A percentile compares a stretch with the other conserved stretches of the same genome.
These are phyloP conservation scores for Moniliophthora roreri DNA, from an alignment of 1,284 basidiomycete species.

Conservation along the genomic window DNA sequence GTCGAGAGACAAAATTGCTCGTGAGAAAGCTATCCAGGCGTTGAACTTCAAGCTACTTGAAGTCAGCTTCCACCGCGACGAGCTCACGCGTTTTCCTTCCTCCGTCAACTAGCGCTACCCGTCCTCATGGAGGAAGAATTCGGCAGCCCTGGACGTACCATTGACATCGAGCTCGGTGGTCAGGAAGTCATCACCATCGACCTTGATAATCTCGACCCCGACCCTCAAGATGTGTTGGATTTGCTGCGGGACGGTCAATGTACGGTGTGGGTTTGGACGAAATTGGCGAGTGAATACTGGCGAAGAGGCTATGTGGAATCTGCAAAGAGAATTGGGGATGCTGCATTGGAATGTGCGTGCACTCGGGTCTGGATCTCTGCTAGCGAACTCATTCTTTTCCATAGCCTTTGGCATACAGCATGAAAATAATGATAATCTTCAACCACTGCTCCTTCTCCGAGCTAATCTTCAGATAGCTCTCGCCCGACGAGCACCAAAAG, in stretches of 20 bases:
- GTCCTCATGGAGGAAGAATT: constrained; percentile 11
- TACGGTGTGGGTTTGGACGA: constrained; percentile 72
- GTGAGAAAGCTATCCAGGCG: too few species aligned
- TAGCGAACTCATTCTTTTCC: constrained; percentile 7
- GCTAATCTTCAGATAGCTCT: constrained; percentile 82
- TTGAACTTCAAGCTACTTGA: too few species aligned
- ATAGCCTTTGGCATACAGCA: constrained; percentile 53
- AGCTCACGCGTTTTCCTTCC: too few species aligned
- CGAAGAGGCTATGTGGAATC: constrained; percentile 63
- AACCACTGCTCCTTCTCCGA: constrained; percentile 75
- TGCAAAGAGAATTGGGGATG: constrained; percentile 66
- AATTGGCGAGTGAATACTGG: constrained; percentile 79
- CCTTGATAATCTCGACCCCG: constrained; percentile 74
- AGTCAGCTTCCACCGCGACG: too few species aligned
- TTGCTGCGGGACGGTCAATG: constrained; percentile 69
- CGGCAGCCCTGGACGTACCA: constrained; percentile 23
- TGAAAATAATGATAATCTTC: constrained; percentile 44
- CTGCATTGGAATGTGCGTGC: constrained; percentile 62
- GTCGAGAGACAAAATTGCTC: too few species aligned
- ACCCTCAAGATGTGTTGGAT: constrained; percentile 71
- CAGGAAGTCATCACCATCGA: constrained; percentile 82
- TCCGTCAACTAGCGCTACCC: too few species aligned
- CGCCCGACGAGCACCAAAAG: constrained; percentile 80
- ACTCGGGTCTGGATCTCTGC: neutral
- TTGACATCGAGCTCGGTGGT: constrained; percentile 72